Percentiles rank a stretch among this genome's conserved stretches.
These are phyloP conservation scores for Solanum habrochaites DNA, from an alignment of 257 asterid species.

Conservation along the genomic window DNA sequence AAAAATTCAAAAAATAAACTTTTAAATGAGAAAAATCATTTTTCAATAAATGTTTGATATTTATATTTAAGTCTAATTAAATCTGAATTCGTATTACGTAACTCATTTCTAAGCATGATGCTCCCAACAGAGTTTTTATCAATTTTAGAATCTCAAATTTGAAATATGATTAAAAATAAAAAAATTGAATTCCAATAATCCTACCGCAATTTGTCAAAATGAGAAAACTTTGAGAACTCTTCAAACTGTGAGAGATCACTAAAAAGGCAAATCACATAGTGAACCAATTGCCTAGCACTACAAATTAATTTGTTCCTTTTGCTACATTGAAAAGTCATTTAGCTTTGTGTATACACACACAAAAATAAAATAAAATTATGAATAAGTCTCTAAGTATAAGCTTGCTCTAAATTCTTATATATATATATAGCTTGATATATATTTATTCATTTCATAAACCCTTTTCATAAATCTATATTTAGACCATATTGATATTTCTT, in stretches of 20 bases:
- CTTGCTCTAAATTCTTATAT: neutral
- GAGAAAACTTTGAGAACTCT: neutral
- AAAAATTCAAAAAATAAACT: neutral
- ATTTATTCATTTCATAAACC: neutral
- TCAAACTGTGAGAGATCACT: neutral
- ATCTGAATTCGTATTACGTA: neutral
- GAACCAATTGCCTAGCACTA: neutral
- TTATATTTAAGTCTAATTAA: neutral
- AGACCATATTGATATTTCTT: neutral
- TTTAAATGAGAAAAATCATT: neutral
- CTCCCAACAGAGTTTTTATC: neutral
- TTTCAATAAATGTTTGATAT: neutral
- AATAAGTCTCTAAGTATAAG: neutral
- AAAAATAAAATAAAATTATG: neutral
- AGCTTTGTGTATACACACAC: neutral
- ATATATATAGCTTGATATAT: neutral
- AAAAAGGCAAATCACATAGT: neutral
- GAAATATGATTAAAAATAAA: neutral
- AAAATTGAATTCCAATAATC: rapidly evolving
- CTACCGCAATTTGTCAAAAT: neutral
- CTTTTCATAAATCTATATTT: neutral
- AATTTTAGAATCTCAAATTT: neutral
- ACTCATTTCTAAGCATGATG: neutral
- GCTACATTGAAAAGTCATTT: neutral
- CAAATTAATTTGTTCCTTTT: neutral